A percentile compares a stretch with the other conserved stretches of the same genome.
These are phyloP conservation scores for Emericellopsis cladophorae DNA, from an alignment of 2,329 filamentous ascomycete genomes.

Conservation along the genomic window DNA sequence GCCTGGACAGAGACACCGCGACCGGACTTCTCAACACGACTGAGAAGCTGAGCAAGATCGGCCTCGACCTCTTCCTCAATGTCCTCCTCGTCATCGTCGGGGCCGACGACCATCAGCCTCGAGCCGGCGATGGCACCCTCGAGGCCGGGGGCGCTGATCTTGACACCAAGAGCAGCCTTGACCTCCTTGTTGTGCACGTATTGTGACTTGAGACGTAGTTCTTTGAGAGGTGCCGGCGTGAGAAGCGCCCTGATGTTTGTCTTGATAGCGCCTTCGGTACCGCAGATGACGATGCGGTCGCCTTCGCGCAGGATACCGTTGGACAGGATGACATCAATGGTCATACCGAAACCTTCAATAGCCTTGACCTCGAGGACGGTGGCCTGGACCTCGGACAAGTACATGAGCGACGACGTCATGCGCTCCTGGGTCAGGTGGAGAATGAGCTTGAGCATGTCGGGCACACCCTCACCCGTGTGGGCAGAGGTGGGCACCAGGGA, in stretches of 20 bases:
- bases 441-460: slow-evolving; percentile 95
- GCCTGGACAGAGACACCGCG: slow-evolving; percentile 95
- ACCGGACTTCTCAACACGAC: slow-evolving; percentile 80
- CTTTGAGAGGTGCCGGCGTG: slow-evolving; percentile 84
- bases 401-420: slow-evolving; percentile 96
- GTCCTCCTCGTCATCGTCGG: slow-evolving; percentile 93
- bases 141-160: slow-evolving; percentile 92
- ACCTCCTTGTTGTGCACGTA: slow-evolving; percentile 99
- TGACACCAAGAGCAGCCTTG: slow-evolving; percentile 96
- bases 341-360: slow-evolving; percentile 97
- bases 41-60: slow-evolving; percentile 83
- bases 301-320: slow-evolving; percentile 93
- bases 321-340: slow-evolving; percentile 91
- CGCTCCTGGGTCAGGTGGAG: slow-evolving; percentile 87
- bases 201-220: slow-evolving; percentile 85
- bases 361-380: slow-evolving; percentile 98
- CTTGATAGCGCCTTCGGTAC: slow-evolving; percentile 89
- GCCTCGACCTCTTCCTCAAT: slow-evolving; percentile 93
- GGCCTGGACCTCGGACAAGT: slow-evolving; percentile 92
- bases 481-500: slow-evolving; percentile 97
- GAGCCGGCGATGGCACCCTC: slow-evolving; percentile 96
- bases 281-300: slow-evolving; percentile 87
- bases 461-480: slow-evolving; percentile 97
- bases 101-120: slow-evolving; percentile 82
- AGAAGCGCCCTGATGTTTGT: slow-evolving; percentile 92